Evolutionary conservation across 1,284 basidiomycete genomes (phyloP).

Genomic region (Irpex lacteus): DNA sequence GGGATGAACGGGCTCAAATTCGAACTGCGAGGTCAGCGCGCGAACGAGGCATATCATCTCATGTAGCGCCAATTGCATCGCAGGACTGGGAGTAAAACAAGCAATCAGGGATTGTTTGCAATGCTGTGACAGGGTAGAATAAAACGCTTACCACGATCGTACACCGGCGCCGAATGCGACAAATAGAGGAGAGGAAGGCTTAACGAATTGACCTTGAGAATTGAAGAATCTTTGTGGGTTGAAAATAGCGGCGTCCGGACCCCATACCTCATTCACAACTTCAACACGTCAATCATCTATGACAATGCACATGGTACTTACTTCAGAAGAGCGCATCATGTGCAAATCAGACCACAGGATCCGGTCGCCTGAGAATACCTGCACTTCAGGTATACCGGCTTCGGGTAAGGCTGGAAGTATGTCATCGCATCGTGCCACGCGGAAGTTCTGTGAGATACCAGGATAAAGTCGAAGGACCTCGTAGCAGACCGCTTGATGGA

Average conservation of each 20-base stretch:
- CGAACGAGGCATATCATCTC: conserved; percentile 22
- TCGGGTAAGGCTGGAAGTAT: conserved; percentile 22
- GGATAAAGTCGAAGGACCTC: conserved; percentile 28
- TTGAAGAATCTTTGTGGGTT: conserved; percentile 22
- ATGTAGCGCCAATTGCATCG: conserved; percentile 19
- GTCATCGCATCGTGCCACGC: conserved; percentile 21
- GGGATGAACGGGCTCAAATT: conserved; percentile 13
- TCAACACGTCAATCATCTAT: background rate
- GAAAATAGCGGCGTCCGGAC: conserved; percentile 17
- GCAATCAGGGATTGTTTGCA: background rate
- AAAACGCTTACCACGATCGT: conserved; percentile 17
- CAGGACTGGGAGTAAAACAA: conserved; percentile 15
- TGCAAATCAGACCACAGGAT: conserved; percentile 26
- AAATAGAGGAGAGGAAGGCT: conserved; percentile 20
- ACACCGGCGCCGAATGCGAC: conserved; percentile 23
- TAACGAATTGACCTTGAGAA: conserved; percentile 19
- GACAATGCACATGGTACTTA: conserved; percentile 5
- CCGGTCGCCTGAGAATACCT: conserved; percentile 22
- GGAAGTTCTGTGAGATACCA: conserved; percentile 26
- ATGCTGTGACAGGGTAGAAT: background rate
- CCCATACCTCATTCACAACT: conserved; percentile 16
- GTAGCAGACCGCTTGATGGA: conserved; percentile 25
- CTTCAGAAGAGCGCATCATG: conserved; percentile 22
- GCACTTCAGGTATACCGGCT: conserved; percentile 13
- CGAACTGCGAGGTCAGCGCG: conserved; percentile 18